Percentiles rank a stretch among this genome's conserved stretches.
Conservation (phyloP, 768 basidiomycete species). For the Xerocomellus amylosporus region DNA sequence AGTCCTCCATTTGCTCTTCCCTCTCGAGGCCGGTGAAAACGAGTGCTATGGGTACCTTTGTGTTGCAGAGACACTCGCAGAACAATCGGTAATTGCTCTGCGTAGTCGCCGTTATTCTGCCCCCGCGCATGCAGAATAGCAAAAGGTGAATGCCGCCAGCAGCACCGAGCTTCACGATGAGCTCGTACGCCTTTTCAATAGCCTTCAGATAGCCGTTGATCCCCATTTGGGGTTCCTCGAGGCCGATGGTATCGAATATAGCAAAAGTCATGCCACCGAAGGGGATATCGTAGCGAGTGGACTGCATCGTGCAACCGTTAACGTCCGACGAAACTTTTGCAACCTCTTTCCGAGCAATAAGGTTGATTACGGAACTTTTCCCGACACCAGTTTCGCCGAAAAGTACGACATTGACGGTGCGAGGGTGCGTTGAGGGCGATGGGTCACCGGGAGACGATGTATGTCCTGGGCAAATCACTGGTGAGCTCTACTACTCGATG, state of each 20-base stretch:
- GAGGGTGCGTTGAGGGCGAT: background rate
- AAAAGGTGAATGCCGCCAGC: conserved; percentile 41
- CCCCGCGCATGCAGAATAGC: conserved; percentile 40
- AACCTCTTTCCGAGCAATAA: conserved; percentile 24
- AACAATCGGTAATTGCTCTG: conserved; percentile 41
- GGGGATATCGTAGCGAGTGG: conserved; percentile 25
- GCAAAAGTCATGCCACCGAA: conserved; percentile 19
- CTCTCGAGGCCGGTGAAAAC: conserved; percentile 43
- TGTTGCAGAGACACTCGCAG: conserved; percentile 38
- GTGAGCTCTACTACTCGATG: conserved; percentile 6
- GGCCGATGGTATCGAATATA: conserved; percentile 37
- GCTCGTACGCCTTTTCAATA: conserved; percentile 29
- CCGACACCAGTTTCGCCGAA: conserved; percentile 43
- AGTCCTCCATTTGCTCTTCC: conserved; percentile 32
- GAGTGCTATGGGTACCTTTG: conserved; percentile 37
- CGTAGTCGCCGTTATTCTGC: conserved; percentile 35
- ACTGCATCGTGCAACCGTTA: conserved; percentile 37
- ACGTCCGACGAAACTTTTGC: conserved; percentile 29
- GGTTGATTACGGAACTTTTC: conserved; percentile 32
- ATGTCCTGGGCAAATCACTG: background rate
- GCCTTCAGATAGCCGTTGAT: conserved; percentile 28
- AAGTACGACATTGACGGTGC: conserved; percentile 35
- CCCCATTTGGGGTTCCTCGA: conserved; percentile 31
- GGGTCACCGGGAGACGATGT: background rate
- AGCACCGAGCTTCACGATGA: conserved; percentile 31